phyloP scores from a whole-genome alignment of 768 basidiomycete species.

The Suillus bovinus region DNA sequence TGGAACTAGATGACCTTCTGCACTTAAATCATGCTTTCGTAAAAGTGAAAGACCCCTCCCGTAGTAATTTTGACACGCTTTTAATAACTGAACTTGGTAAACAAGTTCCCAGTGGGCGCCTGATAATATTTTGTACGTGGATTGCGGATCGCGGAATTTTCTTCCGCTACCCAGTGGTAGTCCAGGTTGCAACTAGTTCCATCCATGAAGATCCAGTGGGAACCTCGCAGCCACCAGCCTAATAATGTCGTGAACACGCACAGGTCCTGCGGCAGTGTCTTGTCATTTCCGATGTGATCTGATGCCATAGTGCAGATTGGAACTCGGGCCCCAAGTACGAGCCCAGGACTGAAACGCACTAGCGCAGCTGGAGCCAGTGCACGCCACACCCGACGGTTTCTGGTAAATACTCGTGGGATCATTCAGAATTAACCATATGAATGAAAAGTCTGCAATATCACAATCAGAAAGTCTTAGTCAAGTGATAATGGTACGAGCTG shows the following conservation, averaged over 20 bases:
- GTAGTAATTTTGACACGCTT: neutral
- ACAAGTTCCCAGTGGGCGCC: neutral
- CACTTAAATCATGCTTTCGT: neutral
- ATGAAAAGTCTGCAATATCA: neutral
- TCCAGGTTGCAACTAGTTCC: neutral
- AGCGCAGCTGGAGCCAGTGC: neutral
- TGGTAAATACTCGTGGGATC: neutral
- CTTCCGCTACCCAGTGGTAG: neutral
- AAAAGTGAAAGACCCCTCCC: neutral
- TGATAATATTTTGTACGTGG: neutral
- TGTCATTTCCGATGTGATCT: neutral
- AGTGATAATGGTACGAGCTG: too few species aligned
- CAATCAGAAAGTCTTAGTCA: neutral
- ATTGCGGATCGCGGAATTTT: neutral
- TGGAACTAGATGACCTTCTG: neutral
- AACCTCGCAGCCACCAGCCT: neutral
- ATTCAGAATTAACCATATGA: neutral
- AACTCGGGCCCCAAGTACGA: neutral
- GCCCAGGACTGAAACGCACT: neutral
- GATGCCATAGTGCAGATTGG: neutral
- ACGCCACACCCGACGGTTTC: neutral
- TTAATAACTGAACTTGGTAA: neutral
- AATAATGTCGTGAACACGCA: neutral
- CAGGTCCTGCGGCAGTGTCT: neutral
- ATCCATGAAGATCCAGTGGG: neutral